Evolutionary conservation across 306 rosid species (phyloP), one percentile per base, ranked within the genome.

Genomic region (Trichosanthes truncata): DNA sequence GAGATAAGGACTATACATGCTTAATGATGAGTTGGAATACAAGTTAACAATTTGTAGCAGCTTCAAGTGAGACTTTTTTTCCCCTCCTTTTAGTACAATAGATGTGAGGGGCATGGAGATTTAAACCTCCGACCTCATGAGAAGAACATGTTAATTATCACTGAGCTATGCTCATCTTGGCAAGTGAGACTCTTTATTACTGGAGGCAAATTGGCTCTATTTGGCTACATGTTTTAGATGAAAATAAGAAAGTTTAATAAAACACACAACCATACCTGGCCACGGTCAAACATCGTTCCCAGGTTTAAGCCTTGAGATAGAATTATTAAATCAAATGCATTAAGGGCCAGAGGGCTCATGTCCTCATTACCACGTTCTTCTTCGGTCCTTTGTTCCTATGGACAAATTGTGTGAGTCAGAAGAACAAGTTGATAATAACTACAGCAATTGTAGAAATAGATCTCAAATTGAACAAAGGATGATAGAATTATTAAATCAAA

Each of bases 241-340:
- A 26, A 71, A 26, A 26, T 45, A 13, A 31, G 41, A 55, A 20
- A 74, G 9, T 12, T 61, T 1, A 15, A 65, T 17, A 17, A 40
- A 49, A 43, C 49, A 40, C 26, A 55, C 10, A 82, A 62, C 77
- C 81, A 66, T 85, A 90, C 97, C 96, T 89, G 83, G 75, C 92
- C 91, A 36, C 91, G 92, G 72, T 93, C 97, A 63, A 93, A 91
- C 71, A 93, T 82, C 8, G 98, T 81, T 53, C 92, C 88, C 40
- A 93, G 97, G 88, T 93, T 93, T 80, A 93, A 86, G 73, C 98
- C 98, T 88, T 93, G 98, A 68, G 97, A 93, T 81, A 91, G 81
- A 88, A 90, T 85, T 78, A 91, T 90, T 80, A 93, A 79, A 87
- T 93, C 98, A 83, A 93, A 91, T 67, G 98, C 98, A 91, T 93